phyloP scores from a whole-genome alignment of 2,329 filamentous ascomycete genomes.

The Trichothecium sympodiale region DNA sequence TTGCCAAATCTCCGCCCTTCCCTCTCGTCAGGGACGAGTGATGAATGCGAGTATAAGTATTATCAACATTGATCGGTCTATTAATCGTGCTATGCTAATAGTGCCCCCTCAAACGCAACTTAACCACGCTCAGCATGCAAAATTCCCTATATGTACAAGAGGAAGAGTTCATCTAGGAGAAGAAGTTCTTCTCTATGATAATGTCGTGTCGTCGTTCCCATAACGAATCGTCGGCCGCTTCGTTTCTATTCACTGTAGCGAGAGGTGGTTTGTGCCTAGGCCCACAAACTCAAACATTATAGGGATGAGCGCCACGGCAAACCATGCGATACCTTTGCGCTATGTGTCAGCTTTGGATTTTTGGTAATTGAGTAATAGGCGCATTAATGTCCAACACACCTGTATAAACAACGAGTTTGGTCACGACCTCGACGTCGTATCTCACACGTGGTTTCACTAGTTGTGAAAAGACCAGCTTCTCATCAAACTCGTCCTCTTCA shows the following conservation, averaged over 20 bases:
- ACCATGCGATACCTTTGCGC: conserved; percentile 64
- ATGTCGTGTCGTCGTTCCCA: no score
- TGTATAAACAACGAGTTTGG: conserved; percentile 88
- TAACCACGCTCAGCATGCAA: no score
- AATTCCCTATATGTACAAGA: no score
- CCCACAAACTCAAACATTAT: conserved; percentile 56
- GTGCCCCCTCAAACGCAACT: no score
- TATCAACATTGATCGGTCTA: no score
- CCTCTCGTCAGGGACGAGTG: no score
- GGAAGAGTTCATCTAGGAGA: no score
- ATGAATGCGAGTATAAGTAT: no score
- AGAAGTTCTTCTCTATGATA: no score
- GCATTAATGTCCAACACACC: conserved; percentile 41
- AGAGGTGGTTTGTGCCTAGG: conserved; percentile 31
- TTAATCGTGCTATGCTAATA: no score
- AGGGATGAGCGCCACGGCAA: conserved; percentile 67
- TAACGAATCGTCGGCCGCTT: no score
- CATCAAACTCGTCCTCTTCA: conserved; percentile 44
- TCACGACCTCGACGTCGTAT: conserved; percentile 98
- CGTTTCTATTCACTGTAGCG: conserved; percentile 7
- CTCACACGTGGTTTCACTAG: conserved; percentile 79
- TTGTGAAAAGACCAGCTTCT: conserved; percentile 72
- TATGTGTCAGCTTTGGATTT: conserved; percentile 4
- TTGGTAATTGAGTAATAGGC: not conserved
- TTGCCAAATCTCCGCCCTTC: no score